Evolutionary conservation across 805 yeast genomes (phyloP), one percentile per base, ranked within the genome.

Genomic region (Metahyphopichia silvanorum): DNA sequence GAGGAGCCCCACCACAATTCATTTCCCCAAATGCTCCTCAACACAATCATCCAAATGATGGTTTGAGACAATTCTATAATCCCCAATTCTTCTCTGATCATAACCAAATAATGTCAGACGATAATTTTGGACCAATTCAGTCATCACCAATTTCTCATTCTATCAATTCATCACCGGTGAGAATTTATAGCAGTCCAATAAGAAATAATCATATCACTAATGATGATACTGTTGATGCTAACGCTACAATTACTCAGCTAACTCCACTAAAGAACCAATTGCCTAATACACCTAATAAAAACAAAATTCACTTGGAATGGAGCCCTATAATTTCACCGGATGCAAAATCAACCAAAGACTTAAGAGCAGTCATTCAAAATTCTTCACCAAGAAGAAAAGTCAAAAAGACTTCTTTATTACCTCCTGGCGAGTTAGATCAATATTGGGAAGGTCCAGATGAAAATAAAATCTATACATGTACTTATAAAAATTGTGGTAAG

Each of bases 341-440:
- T 31, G 44, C 51, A 26, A 48, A 53, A 40, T 33, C 50, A 20
- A 37, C 47, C 13, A 36, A 35, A 27, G 52, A 53, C 33, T 56
- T 51, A 3, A 45, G 38, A 20, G 33, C 36, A 25, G 57, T 54
- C n/a, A 60, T 66, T 29, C 71, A 69, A 45, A 67, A 64, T 29
- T 55, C 63, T n/a, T 63, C 77, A 9, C 72, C 76, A 7, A 59
- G 65, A 21, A 55, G 71, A 37, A 63, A 70, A 50, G 66, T 69
- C 38, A 74, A 76, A 31, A 73, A 74, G 51, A 69, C 76, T 12
- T 79, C 93, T 1, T 76, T 88, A 7, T 57, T 89, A 19, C 96
- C 96, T 14, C 87, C 93, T 3, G 97, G 97, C 3, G 83, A 86
- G 29, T 76, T 89, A 26, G 98, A 91, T 53, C 76, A 74, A 36